Conservation (phyloP, 129 eudicot genomes). For the Artemisia argyi region DNA sequence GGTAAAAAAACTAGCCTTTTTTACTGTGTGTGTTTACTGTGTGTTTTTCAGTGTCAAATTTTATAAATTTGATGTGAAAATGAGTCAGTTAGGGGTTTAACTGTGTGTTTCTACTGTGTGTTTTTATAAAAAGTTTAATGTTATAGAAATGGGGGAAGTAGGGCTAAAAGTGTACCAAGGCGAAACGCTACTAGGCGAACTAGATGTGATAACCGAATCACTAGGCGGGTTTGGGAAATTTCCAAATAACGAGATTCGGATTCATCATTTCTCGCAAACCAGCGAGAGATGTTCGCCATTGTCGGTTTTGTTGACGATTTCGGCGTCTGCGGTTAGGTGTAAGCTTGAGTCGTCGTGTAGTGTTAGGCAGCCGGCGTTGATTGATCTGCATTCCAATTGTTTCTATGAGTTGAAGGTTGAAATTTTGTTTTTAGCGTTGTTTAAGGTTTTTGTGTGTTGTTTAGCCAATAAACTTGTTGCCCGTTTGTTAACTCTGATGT, state of each 20-base stretch:
- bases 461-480: no score
- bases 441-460: no score
- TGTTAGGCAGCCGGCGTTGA: conserved; percentile 42
- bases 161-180: conserved; percentile 53
- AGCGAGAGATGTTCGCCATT: conserved; percentile 78
- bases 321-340: conserved; percentile 62
- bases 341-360: conserved; percentile 67
- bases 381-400: conserved; percentile 72
- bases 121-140: no score
- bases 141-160: no score
- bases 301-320: conserved; percentile 69
- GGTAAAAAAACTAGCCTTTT: no score
- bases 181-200: conserved; percentile 65
- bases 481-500: no score
- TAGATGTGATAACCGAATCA: conserved; percentile 48
- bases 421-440: neutral
- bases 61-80: no score
- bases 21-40: no score
- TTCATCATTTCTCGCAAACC: conserved; percentile 53
- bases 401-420: conserved; percentile 73
- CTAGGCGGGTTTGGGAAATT: conserved; percentile 39
- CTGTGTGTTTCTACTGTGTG: no score
- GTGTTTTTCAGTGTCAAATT: no score
- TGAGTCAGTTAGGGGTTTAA: no score
- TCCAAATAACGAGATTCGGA: conserved; percentile 82